Evolutionary conservation across 2,329 filamentous ascomycete species (phyloP).

Genomic region (Verticillium albo-atrum): DNA sequence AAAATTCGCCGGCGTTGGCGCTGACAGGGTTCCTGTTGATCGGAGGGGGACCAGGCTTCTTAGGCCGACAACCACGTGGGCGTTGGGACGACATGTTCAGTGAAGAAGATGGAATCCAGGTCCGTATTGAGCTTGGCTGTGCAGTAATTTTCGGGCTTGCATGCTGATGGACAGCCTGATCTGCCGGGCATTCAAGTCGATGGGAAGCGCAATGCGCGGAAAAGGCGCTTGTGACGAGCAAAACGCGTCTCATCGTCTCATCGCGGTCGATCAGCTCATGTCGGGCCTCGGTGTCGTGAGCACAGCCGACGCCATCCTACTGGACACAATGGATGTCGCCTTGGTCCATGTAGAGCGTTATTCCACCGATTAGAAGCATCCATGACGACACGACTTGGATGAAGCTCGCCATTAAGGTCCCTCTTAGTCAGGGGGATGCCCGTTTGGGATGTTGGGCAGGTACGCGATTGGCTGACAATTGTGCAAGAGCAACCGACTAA

Average conservation of each 20-base stretch:
- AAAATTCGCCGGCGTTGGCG: no score
- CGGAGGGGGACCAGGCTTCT: neutral
- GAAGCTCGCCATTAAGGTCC: neutral
- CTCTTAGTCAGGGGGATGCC: neutral
- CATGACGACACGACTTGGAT: neutral
- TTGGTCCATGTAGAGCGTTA: neutral
- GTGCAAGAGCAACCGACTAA: neutral
- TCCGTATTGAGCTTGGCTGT: no score
- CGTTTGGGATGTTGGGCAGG: neutral
- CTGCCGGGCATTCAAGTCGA: no score
- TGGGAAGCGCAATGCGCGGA: no score
- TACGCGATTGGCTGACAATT: neutral
- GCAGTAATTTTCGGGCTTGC: no score
- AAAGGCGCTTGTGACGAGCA: neutral
- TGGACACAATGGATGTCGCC: neutral
- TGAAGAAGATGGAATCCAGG: no score
- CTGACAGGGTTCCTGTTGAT: neutral
- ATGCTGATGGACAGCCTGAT: no score
- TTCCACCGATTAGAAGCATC: neutral
- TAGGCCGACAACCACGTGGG: neutral
- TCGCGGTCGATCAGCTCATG: neutral
- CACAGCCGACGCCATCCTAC: neutral
- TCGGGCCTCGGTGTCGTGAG: neutral
- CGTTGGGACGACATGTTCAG: no score
- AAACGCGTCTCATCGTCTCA: neutral